phyloP scores from a whole-genome alignment of 139 green algal genomes.

The Limnomonas spitsbergensis region DNA sequence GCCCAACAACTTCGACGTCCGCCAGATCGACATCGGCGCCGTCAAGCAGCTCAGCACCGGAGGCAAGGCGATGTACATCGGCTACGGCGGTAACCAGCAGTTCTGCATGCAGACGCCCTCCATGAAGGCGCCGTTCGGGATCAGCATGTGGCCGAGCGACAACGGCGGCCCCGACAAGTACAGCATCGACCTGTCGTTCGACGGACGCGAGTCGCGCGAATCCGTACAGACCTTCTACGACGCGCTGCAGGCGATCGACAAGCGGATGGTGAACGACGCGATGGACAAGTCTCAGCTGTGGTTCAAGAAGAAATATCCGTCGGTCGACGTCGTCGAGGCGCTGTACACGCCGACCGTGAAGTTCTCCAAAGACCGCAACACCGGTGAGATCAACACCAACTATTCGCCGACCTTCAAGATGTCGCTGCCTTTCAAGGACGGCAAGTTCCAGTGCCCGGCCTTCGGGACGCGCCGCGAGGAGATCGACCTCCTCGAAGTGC shows the following conservation, averaged over 20 bases:
- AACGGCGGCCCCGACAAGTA: slow-evolving; percentile 4
- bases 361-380: slow-evolving; percentile 8
- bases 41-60: not conserved
- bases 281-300: not conserved
- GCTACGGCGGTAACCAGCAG: not conserved
- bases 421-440: not conserved
- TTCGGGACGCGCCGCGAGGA: not conserved
- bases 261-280: not conserved
- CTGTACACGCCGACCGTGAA: slow-evolving; percentile 7
- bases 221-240: not conserved
- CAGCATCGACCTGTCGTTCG: slow-evolving; percentile 8
- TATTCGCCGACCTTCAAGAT: slow-evolving; percentile 18
- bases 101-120: slow-evolving; percentile 8
- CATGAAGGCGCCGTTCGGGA: slow-evolving; percentile 13
- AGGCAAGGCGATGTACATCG: not conserved
- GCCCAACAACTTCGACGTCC: not conserved
- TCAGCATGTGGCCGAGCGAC: slow-evolving; percentile 1
- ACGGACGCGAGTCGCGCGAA: not conserved
- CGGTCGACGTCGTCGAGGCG: not conserved
- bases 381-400: not conserved
- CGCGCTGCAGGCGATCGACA: not conserved
- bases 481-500: slow-evolving; percentile 6
- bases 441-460: not conserved
- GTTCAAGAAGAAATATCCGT: slow-evolving; percentile 11
- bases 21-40: not conserved